Base-by-base conservation (phyloP, 2,329 filamentous ascomycete genomes). In the Penicillium sp. region DNA sequence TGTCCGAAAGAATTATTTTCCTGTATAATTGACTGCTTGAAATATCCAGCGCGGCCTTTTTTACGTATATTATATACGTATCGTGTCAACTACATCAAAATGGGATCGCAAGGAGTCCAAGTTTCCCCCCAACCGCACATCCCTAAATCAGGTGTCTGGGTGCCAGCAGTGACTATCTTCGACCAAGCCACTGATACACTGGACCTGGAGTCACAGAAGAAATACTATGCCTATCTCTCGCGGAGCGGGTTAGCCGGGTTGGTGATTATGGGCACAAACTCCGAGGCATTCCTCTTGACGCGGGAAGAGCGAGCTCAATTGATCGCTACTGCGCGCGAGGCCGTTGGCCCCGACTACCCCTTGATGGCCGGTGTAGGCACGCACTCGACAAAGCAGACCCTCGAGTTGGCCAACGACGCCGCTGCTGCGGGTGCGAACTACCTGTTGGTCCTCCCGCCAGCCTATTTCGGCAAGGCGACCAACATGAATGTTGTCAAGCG, bases 381-480 rank as follows among this genome's bases (percentile, higher is more conserved):
- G 0, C 84, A 87, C 67, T 86, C 82, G 14, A 87, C 82, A 2
- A 78, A 78, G 56, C 84, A 88, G 69, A 81, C 82, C 3, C 75
- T 85, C 1, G 80, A 86, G 65, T 80, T 79, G 53, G 77, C 84
- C 48, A 62, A 67, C 25, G 85, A 87, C 62, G 85, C 85, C 1
- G 73, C 75, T 18, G 75, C 74, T 0, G 84, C 83, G 0, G 84
- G 84, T 14, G 83, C 83, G 39, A 75, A 86, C 69, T 87, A 82
- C 61, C 76, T 76, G 0, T 73, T 88, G 13, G 77, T 87, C 10
- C 76, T 87, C 25, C 84, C 84, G 1, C 79, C 81, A 1, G 83
- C 79, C 5, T 87, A 87, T 69, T 87, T 87, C 62, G 82, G 81
- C 59, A 85, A 84, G 67, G 79, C 80, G 13, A 85, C 82, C 3